Base-by-base conservation (phyloP, 1,139 yeast species). In the Debaryomycetaceae sp. region DNA sequence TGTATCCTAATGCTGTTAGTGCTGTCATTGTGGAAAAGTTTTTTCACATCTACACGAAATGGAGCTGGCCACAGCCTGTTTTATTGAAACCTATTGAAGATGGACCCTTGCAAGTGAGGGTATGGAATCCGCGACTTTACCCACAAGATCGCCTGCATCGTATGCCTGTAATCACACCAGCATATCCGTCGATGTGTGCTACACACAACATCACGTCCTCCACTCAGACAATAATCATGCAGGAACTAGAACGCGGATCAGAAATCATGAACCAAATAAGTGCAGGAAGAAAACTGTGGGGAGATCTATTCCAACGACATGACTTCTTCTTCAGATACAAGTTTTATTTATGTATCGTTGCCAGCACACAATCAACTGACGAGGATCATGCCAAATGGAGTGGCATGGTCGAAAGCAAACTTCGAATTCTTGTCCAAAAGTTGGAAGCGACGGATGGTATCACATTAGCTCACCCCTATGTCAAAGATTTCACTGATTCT, bases 41-140 rank as follows among this genome's bases (percentile, higher is more conserved):
- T 52, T 93, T 91, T 59, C 74, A 79, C 41, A 88, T 93, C 38
- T 74, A 85, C 43, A 60, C 88, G 1, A 75, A 85, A 52, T 91
- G 99, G 99, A 80, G 75, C 45, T 91, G 99, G 99, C 99, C 99
- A 1, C 96, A 91, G 53, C 99, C 99, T 0, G 97, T 91, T 2
- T 63, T 91, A 28, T 65, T 91, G 34, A 89, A 88, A 48, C 91
- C 77, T 7, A 91, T 91, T 38, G 99, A 93, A 51, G 97, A 89
- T 57, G 98, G 98, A 0, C 97, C 98, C 0, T 61, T 93, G 28
- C 96, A 89, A 46, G 97, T 88, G 0, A 71, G 95, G 39, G 95
- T 91, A 4, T 91, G 99, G 99, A 91, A 91, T 51, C 99, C 99
- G 5, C 74, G 83, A 41, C 60, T 91, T 4, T 91, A 91, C 49